Percentiles rank a stretch among this genome's conserved stretches.
phyloP scores from a whole-genome alignment of 2,329 filamentous ascomycete genomes.

The Mycogone perniciosa region DNA sequence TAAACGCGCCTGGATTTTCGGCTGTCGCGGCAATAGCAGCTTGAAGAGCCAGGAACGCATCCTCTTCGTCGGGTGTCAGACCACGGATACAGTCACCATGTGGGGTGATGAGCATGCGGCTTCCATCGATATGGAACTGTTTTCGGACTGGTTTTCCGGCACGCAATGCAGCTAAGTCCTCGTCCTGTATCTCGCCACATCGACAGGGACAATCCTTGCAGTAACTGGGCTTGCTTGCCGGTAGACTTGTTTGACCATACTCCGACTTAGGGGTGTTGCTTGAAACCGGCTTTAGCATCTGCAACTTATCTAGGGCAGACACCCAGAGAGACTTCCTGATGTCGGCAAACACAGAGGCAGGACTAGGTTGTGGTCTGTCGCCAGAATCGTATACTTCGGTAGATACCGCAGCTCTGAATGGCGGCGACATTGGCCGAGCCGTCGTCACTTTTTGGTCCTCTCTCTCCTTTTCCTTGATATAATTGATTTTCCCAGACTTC shows the following conservation, averaged over 20 bases:
- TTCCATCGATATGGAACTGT: constrained; percentile 50
- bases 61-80: constrained; percentile 61
- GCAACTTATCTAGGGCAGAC: constrained; percentile 28
- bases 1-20: constrained; percentile 49
- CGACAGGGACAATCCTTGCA: constrained; percentile 34
- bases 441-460: constrained; percentile 4
- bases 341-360: constrained; percentile 30
- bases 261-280: constrained; percentile 25
- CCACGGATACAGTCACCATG: constrained; percentile 72
- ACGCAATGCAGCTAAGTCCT: constrained; percentile 50
- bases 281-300: constrained; percentile 31
- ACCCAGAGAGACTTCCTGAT: constrained; percentile 29
- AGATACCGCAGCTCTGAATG: constrained; percentile 15
- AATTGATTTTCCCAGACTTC: constrained; percentile 25
- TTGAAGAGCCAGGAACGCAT: constrained; percentile 64
- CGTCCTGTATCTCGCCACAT: constrained; percentile 34
- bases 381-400: constrained; percentile 16
- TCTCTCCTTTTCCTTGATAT: constrained; percentile 19
- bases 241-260: constrained; percentile 15
- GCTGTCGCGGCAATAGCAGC: constrained; percentile 44
- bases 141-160: constrained; percentile 55
- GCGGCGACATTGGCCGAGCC: constrained; percentile 13
- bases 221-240: constrained; percentile 21
- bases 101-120: constrained; percentile 66
- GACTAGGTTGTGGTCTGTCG: constrained; percentile 27